These are phyloP conservation scores for Suhomyces chickasaworum DNA, from an alignment of 1,139 yeast genomes.

Conservation along the genomic window DNA sequence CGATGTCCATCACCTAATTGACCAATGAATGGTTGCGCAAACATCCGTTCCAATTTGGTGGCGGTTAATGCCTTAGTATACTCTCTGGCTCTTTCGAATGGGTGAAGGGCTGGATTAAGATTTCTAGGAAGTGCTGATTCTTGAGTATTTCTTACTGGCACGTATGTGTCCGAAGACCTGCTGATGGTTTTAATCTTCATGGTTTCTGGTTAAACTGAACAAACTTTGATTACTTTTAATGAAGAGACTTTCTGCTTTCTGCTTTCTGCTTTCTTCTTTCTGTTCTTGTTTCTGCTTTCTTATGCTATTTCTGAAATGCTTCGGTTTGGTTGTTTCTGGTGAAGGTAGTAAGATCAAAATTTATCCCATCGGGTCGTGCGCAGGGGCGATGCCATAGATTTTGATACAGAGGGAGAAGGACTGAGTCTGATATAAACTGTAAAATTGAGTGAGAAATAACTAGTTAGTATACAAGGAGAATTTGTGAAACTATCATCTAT, in stretches of 20 bases:
- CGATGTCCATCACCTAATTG: constrained; percentile 94
- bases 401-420: neutral
- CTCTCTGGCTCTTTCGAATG: constrained; percentile 95
- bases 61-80: constrained; percentile 94
- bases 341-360: constrained; percentile 3
- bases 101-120: constrained; percentile 92
- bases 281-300: too few species aligned
- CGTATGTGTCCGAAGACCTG: constrained; percentile 86
- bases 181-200: constrained; percentile 90
- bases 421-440: neutral
- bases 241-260: neutral
- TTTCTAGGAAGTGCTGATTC: constrained; percentile 87
- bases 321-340: too few species aligned
- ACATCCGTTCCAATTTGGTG: constrained; percentile 91
- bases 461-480: neutral
- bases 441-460: neutral
- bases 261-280: too few species aligned
- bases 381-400: neutral
- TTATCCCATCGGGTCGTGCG: constrained; percentile 13
- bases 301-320: too few species aligned
- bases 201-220: neutral
- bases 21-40: constrained; percentile 96
- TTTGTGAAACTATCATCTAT: neutral
- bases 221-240: neutral
- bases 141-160: constrained; percentile 89